Conservation (phyloP, 805 yeast genomes). For the Metschnikowia picachoensis region DNA sequence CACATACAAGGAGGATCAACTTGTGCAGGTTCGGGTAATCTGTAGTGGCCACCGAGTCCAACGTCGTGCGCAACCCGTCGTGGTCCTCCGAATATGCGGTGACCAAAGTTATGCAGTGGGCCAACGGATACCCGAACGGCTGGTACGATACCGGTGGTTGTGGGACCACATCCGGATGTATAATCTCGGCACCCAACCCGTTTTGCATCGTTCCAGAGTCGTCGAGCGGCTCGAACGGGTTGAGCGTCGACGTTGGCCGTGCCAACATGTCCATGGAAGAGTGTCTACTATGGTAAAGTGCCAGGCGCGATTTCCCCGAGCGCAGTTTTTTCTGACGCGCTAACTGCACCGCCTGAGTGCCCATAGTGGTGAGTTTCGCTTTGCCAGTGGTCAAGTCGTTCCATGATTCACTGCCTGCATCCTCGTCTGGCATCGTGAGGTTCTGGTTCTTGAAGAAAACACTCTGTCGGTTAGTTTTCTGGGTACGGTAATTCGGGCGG, state of each 20-base stretch:
- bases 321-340: conserved; percentile 20
- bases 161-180: conserved; percentile 77
- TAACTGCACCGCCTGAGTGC: conserved; percentile 52
- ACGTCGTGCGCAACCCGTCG: conserved; percentile 77
- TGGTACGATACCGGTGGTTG: conserved; percentile 89
- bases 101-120: conserved; percentile 45
- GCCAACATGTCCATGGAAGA: conserved; percentile 33
- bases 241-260: conserved; percentile 26
- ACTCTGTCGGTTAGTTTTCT: conserved; percentile 37
- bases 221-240: conserved; percentile 33
- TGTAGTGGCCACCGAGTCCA: conserved; percentile 92
- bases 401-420: conserved; percentile 16
- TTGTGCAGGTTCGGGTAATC: conserved; percentile 96
- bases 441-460: conserved; percentile 35
- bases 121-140: conserved; percentile 70
- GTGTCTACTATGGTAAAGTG: conserved; percentile 16
- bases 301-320: conserved; percentile 15
- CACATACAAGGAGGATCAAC: conserved; percentile 79
- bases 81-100: conserved; percentile 96
- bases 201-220: conserved; percentile 25
- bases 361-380: conserved; percentile 55
- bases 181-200: conserved; percentile 53
- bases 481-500: conserved; percentile 46
- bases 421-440: neutral
- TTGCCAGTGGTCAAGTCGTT: neutral